Conservation (phyloP, 169 alveolate genomes). For the Cryptosporidium felis region DNA sequence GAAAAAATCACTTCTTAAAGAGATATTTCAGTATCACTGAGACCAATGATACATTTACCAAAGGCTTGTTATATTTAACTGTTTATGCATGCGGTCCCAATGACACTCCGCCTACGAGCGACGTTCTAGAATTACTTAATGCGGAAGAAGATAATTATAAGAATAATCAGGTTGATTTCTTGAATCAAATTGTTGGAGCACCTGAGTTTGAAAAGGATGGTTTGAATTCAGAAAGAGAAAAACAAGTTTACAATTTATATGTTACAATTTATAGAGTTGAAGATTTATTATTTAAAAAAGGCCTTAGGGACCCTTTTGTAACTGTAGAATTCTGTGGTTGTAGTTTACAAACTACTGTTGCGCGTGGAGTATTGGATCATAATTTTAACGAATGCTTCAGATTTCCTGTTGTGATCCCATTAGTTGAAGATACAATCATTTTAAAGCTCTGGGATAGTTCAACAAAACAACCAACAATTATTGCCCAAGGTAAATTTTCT, state of each 20-base stretch:
- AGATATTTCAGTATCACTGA: conserved; percentile 82
- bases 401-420: conserved; percentile 88
- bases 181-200: conserved; percentile 40
- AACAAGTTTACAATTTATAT: conserved; percentile 81
- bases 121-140: conserved; percentile 27
- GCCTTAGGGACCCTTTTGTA: conserved; percentile 81
- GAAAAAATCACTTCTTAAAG: conserved; percentile 82
- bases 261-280: conserved; percentile 84
- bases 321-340: conserved; percentile 90
- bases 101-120: conserved; percentile 75
- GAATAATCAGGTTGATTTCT: conserved; percentile 45
- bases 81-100: conserved; percentile 85
- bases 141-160: conserved; percentile 56
- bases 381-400: conserved; percentile 90
- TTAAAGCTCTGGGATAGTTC: conserved; percentile 87
- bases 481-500: conserved; percentile 80
- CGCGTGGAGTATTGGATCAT: conserved; percentile 78
- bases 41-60: conserved; percentile 81
- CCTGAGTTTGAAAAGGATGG: background rate
- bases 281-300: conserved; percentile 80
- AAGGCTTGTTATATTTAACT: conserved; percentile 81
- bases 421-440: conserved; percentile 86
- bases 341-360: conserved; percentile 81
- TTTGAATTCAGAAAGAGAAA: conserved; percentile 31
- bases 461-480: conserved; percentile 71